Evolutionary conservation across 306 rosid species (phyloP), one percentile per base, ranked within the genome.

Genomic region (Corylus americana): DNA sequence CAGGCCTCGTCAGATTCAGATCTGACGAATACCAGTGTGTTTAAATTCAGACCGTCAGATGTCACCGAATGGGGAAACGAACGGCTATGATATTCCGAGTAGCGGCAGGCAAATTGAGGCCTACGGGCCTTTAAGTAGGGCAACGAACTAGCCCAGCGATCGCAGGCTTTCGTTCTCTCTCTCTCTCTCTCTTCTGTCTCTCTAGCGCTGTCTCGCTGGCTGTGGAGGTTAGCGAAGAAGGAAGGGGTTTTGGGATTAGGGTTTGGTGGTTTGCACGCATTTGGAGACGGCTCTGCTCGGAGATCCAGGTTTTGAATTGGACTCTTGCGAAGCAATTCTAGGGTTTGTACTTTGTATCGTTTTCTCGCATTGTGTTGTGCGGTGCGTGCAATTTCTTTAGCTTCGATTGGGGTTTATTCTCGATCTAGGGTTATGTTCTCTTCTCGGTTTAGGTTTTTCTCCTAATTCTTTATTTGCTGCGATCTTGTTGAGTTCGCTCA

Each of bases 291-390:
- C 86, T 83, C 74, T 18, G 79, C 78, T 59, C 81, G 87, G 83
- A 86, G 82, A 86, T 87, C 88, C 94, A 86, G 92, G 91, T 86
- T 91, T 87, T 77, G 74, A 79, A 84, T 88, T 86, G 88, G 92
- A 76, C 66, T 84, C 47, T 74, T 45, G 45, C 79, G 82, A 86
- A 83, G 90, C 55, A 4, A 16, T 69, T 62, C 35, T 83, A 77
- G 85, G 77, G 83, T 59, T 85, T 78, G 55, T 71, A 55, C 27
- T 59, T 85, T 78, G 55, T 71, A 55, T 37, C 81, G 80, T 87
- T 83, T 78, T 81, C 11, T 7, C 63, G 73, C 73, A 71, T 74
- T 64, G 76, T 64, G 37, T 80, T 82, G 50, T 39, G 68, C 67
- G 31, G 63, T 50, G 83, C 79, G 67, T 75, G 22, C 79, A n/a